Conservation (phyloP, 78 protist genomes). For the Bodo saltans region DNA sequence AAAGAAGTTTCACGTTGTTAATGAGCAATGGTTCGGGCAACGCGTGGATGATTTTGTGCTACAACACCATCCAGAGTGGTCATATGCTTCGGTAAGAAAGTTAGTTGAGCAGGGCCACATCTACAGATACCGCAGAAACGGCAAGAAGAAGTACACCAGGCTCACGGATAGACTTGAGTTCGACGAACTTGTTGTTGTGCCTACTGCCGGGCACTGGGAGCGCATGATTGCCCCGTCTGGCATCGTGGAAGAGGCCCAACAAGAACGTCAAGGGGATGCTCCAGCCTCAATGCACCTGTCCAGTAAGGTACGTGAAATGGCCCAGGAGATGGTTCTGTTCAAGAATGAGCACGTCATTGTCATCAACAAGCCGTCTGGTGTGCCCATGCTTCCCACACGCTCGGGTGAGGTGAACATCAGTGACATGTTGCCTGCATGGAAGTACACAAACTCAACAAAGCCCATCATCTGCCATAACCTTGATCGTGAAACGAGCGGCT, state of each 20-base stretch:
- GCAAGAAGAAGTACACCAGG: neutral
- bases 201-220: neutral
- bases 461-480: neutral
- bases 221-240: neutral
- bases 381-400: neutral
- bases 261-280: neutral
- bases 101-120: neutral
- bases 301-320: neutral
- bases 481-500: neutral
- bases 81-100: neutral
- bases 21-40: neutral
- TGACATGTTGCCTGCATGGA: neutral
- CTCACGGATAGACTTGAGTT: neutral
- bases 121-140: neutral
- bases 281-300: neutral
- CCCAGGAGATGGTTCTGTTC: constrained; percentile 15
- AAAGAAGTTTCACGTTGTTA: neutral
- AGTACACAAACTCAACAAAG: neutral
- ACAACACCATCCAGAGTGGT: neutral
- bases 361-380: constrained; percentile 25
- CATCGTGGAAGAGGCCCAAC: neutral
- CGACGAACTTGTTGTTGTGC: neutral
- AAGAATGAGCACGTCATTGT: constrained; percentile 14
- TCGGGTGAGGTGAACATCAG: neutral
- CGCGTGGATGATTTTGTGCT: neutral